Conservation (phyloP, 2,329 filamentous ascomycete species). For the Ilyonectria robusta region DNA sequence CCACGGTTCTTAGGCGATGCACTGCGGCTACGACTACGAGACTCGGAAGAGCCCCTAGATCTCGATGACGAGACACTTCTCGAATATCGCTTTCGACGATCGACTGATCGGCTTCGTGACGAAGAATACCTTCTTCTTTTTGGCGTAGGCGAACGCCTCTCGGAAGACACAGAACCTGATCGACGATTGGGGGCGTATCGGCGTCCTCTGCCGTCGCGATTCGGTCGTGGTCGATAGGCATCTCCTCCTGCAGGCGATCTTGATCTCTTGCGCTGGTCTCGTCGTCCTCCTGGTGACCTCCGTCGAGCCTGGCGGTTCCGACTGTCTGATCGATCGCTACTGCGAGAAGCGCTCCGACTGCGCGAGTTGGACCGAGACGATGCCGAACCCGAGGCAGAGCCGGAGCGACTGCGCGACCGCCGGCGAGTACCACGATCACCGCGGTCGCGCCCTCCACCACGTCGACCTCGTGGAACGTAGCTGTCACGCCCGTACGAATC, state of each 20-base stretch:
- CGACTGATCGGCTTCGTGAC: slow-evolving; percentile 63
- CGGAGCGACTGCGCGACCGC: slow-evolving; percentile 51
- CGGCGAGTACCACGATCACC: slow-evolving; percentile 59
- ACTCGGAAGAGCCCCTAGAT: slow-evolving; percentile 56
- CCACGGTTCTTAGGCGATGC: slow-evolving; percentile 39
- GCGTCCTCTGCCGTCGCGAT: slow-evolving; percentile 40
- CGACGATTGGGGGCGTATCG: slow-evolving; percentile 41
- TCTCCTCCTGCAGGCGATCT: slow-evolving; percentile 53
- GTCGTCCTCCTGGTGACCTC: slow-evolving; percentile 50
- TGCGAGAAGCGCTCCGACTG: slow-evolving; percentile 50
- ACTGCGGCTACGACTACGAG: slow-evolving; percentile 44
- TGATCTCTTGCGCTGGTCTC: slow-evolving; percentile 56
- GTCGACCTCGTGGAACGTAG: slow-evolving; percentile 66
- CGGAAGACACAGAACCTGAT: slow-evolving; percentile 56
- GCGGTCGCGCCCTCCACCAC: slow-evolving; percentile 57
- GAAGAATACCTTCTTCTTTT: slow-evolving; percentile 67
- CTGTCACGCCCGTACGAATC: slow-evolving; percentile 65
- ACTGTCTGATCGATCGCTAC: slow-evolving; percentile 51
- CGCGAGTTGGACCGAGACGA: slow-evolving; percentile 54
- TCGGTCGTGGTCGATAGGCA: slow-evolving; percentile 45
- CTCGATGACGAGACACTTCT: slow-evolving; percentile 58
- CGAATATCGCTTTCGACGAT: slow-evolving; percentile 54
- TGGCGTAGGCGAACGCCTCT: slow-evolving; percentile 58
- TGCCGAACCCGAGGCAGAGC: slow-evolving; percentile 46
- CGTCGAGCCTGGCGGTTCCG: slow-evolving; percentile 53